Percentiles rank a stretch among this genome's conserved stretches.
Evolutionary conservation across 2,329 filamentous ascomycete species (phyloP).

Genomic region (Tothia fuscella): DNA sequence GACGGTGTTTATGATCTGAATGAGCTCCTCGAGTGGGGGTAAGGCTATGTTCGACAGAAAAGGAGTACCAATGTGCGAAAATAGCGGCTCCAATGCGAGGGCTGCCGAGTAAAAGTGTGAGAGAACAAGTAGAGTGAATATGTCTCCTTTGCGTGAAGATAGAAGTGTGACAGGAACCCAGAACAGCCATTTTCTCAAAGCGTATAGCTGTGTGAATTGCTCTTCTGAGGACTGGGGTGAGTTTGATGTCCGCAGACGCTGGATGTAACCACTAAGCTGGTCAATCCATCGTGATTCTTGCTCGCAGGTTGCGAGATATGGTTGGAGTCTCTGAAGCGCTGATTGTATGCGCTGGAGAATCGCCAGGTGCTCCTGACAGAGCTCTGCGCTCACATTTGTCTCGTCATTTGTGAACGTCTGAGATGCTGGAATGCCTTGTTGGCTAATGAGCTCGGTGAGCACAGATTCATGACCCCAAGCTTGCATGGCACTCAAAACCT

Average conservation of each 20-base stretch:
- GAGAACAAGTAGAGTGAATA: conserved; percentile 69
- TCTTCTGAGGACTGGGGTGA: conserved; percentile 50
- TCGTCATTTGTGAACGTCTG: conserved; percentile 47
- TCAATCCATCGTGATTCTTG: conserved; percentile 37
- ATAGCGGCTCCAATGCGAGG: conserved; percentile 77
- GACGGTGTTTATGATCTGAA: conserved; percentile 59
- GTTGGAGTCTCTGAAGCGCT: conserved; percentile 31
- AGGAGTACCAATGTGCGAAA: conserved; percentile 79
- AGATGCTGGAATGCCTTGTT: conserved; percentile 43
- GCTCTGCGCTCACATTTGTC: conserved; percentile 46
- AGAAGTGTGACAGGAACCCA: conserved; percentile 84
- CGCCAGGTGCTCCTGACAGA: conserved; percentile 43
- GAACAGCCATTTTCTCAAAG: conserved; percentile 84
- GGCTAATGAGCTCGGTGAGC: conserved; percentile 69
- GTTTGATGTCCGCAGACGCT: conserved; percentile 29
- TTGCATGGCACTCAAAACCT: conserved; percentile 87
- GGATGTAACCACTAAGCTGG: conserved; percentile 35
- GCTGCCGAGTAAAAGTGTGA: conserved; percentile 87
- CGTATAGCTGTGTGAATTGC: conserved; percentile 81
- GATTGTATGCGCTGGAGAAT: conserved; percentile 29
- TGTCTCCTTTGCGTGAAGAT: conserved; percentile 62
- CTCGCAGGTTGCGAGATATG: conserved; percentile 31
- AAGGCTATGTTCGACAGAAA: conserved; percentile 62
- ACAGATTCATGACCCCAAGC: conserved; percentile 82
- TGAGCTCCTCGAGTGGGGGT: conserved; percentile 75